Base-by-base conservation (phyloP, 345 rosid species). In the Orychophragmus violaceus region DNA sequence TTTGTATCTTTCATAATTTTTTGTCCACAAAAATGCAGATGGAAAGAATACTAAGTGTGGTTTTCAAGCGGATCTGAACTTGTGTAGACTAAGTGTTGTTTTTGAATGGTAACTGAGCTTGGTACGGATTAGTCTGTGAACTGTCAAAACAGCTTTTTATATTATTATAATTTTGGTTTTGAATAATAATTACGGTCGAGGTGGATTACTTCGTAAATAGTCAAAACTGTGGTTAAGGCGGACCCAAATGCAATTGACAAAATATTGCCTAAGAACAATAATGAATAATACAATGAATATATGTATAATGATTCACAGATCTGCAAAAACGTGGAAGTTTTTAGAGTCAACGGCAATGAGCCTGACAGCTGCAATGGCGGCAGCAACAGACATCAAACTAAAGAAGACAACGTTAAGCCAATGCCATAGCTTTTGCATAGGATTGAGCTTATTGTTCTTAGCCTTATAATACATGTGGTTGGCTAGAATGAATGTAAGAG, bases 401-500 rank as follows among this genome's bases (percentile, higher is more conserved):
- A 94, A 94, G 82, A 89, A 76, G 8, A 49, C 53, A 39, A 90
- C 82, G 29, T 90, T 90, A 49, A 88, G 48, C 99, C 99, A 90
- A 75, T 91, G 99, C 96, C 97, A 90, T 2, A 77, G 60, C 76
- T 81, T 85, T 42, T 82, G 88, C 8, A 73, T 16, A 23, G 82
- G 11, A 24, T 33, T 71, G 36, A 90, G 72, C 51, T 84, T 80
- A 74, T 58, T 64, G 66, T 42, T 57, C 82, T 67, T 88, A 17
- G 93, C 95, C 39, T 69, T 69, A 36, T 87, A 51, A 53, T 84
- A 88, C 99, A 94, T 88, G 70, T 90, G 97, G 78, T 88, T 87
- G 9, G 96, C 96, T 1, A 94, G 84, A 32, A 94, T 88, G 71
- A 94, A 94, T 27, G 97, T 94, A 5, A 94, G 83, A 8, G 96